A percentile compares a stretch with the other conserved stretches of the same genome.
Conservation (phyloP, 345 rosid genomes). For the Brassica juncea region DNA sequence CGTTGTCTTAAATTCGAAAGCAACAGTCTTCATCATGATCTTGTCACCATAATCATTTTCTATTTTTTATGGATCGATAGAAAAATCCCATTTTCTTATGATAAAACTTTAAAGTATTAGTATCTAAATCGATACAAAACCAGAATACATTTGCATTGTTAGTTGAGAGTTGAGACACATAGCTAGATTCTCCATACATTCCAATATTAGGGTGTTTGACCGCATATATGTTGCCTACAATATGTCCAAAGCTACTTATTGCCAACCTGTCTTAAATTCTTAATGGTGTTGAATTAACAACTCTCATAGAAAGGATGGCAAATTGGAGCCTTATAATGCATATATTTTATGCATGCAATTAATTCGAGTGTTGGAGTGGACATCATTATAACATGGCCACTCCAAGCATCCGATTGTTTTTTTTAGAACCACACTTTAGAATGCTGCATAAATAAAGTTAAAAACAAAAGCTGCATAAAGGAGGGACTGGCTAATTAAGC, state of each 20-base stretch:
- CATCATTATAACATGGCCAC: not conserved
- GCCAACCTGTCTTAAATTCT: not conserved
- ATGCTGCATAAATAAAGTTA: not conserved
- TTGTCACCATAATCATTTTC: not conserved
- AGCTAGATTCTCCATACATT: not conserved
- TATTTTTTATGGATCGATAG: not conserved
- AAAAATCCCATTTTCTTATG: not conserved
- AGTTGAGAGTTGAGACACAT: not conserved
- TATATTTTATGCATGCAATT: constrained; percentile 25
- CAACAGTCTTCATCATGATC: not conserved
- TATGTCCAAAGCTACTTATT: not conserved
- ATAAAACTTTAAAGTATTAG: not conserved
- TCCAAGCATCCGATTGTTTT: not conserved
- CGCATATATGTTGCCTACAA: not conserved
- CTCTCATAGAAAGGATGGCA: constrained; percentile 7
- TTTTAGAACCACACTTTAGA: not conserved
- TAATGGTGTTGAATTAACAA: constrained; percentile 8
- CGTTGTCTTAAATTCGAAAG: not conserved
- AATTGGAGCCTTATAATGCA: not conserved
- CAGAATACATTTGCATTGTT: not conserved
- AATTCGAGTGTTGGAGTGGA: not conserved
- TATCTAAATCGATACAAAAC: not conserved
- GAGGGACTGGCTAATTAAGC: not conserved
- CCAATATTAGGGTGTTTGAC: not conserved
- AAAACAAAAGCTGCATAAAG: not conserved